Conservation (phyloP, 2,329 filamentous ascomycete species). For the Pseudogymnoascus sp. region DNA sequence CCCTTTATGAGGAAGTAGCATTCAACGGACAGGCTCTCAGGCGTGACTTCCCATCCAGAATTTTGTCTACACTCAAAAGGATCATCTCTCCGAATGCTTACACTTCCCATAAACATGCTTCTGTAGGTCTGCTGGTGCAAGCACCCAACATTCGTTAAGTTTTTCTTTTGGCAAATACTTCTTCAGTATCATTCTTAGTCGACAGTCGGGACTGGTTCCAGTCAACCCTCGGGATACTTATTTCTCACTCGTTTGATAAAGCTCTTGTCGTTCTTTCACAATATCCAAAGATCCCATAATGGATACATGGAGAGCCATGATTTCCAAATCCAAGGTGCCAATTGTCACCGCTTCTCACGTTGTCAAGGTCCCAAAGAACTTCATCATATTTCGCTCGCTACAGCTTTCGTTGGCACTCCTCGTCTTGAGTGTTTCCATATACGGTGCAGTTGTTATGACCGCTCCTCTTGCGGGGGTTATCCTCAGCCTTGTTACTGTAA, state of each 20-base stretch:
- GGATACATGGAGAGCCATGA: neutral
- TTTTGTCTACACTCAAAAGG: neutral
- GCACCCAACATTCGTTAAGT: constrained; percentile 1
- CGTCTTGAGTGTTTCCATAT: neutral
- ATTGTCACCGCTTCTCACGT: neutral
- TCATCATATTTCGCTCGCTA: neutral
- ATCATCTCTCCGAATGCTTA: neutral
- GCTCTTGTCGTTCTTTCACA: neutral
- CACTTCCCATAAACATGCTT: neutral
- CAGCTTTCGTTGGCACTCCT: neutral
- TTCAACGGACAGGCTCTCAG: neutral
- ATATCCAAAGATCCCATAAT: neutral
- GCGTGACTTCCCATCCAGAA: neutral
- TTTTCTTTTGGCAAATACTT: neutral
- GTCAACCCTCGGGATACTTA: neutral
- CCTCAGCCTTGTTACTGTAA: neutral
- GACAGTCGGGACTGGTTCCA: neutral
- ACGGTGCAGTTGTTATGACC: neutral
- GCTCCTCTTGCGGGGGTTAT: neutral
- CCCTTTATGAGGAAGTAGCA: neutral
- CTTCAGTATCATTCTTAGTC: neutral
- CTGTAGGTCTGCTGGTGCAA: neutral
- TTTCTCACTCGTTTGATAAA: neutral
- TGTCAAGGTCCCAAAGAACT: neutral
- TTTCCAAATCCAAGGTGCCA: neutral